Evolutionary conservation across 345 rosid genomes (phyloP).

Genomic region (Jatropha curcas): DNA sequence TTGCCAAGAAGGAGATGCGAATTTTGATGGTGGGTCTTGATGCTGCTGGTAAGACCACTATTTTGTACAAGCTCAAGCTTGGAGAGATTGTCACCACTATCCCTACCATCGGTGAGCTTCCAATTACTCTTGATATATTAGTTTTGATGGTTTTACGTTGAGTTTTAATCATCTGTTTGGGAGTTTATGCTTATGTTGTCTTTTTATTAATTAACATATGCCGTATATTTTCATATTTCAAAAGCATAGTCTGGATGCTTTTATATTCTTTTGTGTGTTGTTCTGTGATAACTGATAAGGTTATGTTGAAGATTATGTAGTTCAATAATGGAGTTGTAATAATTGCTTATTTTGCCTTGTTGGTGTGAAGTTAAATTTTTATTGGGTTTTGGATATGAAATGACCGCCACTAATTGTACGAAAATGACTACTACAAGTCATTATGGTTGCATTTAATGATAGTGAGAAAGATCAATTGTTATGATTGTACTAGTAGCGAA

Average conservation of each 20-base stretch:
- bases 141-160: too few relatives aligned
- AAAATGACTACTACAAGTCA: neutral
- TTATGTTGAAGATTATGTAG: neutral
- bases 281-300: neutral
- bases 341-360: neutral
- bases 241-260: neutral
- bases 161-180: neutral
- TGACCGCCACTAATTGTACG: too few relatives aligned
- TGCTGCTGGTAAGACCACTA: constrained; percentile 87
- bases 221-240: too few relatives aligned
- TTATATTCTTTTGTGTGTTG: neutral
- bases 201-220: neutral
- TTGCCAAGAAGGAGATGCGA: constrained; percentile 79
- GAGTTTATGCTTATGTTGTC: neutral
- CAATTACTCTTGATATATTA: too few relatives aligned
- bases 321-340: neutral
- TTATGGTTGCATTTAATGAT: neutral
- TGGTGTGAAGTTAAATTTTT: neutral
- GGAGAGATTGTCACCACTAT: constrained; percentile 85
- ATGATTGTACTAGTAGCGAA: too few relatives aligned
- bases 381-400: neutral
- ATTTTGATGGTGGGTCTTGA: constrained; percentile 91
- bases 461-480: too few relatives aligned
- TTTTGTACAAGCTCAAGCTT: constrained; percentile 81
- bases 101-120: constrained; percentile 68